Percentiles rank a stretch among this genome's conserved stretches.
phyloP scores from a whole-genome alignment of 768 basidiomycete species.

The Russula lepida region DNA sequence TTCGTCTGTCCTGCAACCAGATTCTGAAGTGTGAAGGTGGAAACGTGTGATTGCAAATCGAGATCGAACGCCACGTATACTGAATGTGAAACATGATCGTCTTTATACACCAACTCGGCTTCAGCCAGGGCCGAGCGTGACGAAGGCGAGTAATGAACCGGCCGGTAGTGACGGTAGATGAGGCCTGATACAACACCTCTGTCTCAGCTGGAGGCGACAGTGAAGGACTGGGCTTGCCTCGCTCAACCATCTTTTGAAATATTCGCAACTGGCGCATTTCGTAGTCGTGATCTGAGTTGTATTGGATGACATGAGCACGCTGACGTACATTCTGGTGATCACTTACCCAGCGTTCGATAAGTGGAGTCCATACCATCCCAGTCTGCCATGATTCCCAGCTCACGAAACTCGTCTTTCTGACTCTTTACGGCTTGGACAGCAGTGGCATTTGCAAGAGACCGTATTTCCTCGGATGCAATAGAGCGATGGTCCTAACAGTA shows the following conservation, averaged over 20 bases:
- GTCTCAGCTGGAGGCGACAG: background rate
- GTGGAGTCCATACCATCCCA: slow-evolving; percentile 59
- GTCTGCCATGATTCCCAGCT: slow-evolving; percentile 87
- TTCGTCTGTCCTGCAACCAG: slow-evolving; percentile 28
- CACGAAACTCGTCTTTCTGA: slow-evolving; percentile 72
- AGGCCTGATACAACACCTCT: slow-evolving; percentile 43
- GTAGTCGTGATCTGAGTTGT: slow-evolving; percentile 62
- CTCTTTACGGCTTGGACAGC: slow-evolving; percentile 65
- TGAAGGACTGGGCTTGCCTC: slow-evolving; percentile 38
- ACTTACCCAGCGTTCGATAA: slow-evolving; percentile 78
- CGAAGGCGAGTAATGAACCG: slow-evolving; percentile 92
- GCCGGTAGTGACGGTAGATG: slow-evolving; percentile 79
- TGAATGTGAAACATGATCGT: slow-evolving; percentile 80
- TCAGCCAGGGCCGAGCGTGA: slow-evolving; percentile 92
- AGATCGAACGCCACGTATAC: slow-evolving; percentile 78
- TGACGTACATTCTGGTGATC: background rate
- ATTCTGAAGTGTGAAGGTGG: slow-evolving; percentile 26
- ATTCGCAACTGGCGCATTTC: slow-evolving; percentile 82
- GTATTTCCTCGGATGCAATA: slow-evolving; percentile 53
- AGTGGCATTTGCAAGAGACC: slow-evolving; percentile 59
- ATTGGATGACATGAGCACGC: background rate
- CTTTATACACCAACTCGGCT: slow-evolving; percentile 86
- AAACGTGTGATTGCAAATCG: slow-evolving; percentile 27
- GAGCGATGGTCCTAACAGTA: slow-evolving; percentile 42
- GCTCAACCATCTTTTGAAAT: slow-evolving; percentile 82